Percentiles rank a stretch among this genome's conserved stretches.
phyloP scores from a whole-genome alignment of 176 grass and related monocot genomes.

The Hyparrhenia diplandra region DNA sequence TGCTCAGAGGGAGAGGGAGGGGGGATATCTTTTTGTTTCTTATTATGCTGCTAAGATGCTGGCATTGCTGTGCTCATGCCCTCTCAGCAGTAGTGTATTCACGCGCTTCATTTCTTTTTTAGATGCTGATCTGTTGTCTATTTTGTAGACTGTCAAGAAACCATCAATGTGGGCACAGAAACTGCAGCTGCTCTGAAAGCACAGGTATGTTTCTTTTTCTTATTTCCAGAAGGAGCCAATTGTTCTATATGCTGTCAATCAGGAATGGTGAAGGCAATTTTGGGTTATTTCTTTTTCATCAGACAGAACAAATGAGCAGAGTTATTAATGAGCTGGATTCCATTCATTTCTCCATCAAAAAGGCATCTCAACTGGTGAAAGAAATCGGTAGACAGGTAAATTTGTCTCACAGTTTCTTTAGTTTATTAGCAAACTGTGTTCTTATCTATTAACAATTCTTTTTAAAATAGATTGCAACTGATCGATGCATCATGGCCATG shows the following conservation, averaged over 20 bases:
- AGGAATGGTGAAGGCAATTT: neutral
- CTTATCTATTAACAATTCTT: neutral
- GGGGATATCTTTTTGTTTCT: no score
- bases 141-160: conserved; percentile 89
- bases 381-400: conserved; percentile 88
- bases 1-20: neutral
- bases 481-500: conserved; percentile 90
- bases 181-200: conserved; percentile 89
- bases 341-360: conserved; percentile 97
- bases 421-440: neutral
- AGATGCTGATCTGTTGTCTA: conserved; percentile 28
- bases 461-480: conserved; percentile 77
- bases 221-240: conserved; percentile 1
- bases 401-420: neutral
- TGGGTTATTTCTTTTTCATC: conserved; percentile 29
- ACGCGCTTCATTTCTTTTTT: neutral
- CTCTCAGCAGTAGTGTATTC: neutral
- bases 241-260: neutral
- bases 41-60: neutral
- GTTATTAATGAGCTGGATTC: conserved; percentile 94
- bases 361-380: conserved; percentile 88
- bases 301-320: conserved; percentile 99
- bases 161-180: conserved; percentile 84
- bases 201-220: conserved; percentile 48
- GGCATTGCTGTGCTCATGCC: neutral